Evolutionary conservation across 2,329 filamentous ascomycete species (phyloP).

Genomic region (Aspergillus quadricinctus): DNA sequence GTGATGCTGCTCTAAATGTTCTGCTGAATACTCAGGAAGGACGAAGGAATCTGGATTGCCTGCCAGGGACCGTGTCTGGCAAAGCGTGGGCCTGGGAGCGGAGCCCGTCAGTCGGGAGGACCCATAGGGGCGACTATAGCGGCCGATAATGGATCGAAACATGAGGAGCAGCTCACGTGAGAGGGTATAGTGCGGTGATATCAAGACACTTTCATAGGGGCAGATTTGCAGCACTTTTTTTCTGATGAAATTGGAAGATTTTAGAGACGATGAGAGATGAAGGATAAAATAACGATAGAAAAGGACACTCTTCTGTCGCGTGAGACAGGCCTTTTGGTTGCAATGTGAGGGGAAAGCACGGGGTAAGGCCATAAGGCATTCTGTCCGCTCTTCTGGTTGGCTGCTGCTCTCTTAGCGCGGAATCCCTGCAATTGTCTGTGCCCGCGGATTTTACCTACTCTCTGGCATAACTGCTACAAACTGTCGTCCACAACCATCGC

Average conservation of each 20-base stretch:
- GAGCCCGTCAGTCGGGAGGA: slow-evolving; percentile 5
- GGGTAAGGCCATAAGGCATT: background rate
- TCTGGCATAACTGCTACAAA: background rate
- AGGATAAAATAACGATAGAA: background rate
- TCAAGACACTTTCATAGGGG: background rate
- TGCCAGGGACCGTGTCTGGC: background rate
- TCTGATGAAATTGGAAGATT: background rate
- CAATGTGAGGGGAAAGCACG: background rate
- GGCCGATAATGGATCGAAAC: slow-evolving; percentile 12
- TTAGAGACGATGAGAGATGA: background rate
- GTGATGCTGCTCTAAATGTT: background rate
- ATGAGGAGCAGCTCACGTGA: slow-evolving; percentile 23
- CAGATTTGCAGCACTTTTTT: background rate
- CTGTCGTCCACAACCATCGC: background rate
- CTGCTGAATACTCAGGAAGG: background rate
- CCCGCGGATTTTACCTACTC: background rate
- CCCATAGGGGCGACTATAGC: slow-evolving; percentile 5
- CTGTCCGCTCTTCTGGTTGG: background rate
- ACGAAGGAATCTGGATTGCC: background rate
- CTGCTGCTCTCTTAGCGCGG: background rate
- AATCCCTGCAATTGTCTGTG: background rate
- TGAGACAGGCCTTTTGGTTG: background rate
- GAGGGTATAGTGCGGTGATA: slow-evolving; percentile 11
- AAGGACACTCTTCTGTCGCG: background rate
- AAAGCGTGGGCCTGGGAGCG: slow-evolving; percentile 3